Percentiles rank a stretch among this genome's conserved stretches.
phyloP scores from a whole-genome alignment of 176 grass and related monocot genomes.

The Carex cristatella region DNA sequence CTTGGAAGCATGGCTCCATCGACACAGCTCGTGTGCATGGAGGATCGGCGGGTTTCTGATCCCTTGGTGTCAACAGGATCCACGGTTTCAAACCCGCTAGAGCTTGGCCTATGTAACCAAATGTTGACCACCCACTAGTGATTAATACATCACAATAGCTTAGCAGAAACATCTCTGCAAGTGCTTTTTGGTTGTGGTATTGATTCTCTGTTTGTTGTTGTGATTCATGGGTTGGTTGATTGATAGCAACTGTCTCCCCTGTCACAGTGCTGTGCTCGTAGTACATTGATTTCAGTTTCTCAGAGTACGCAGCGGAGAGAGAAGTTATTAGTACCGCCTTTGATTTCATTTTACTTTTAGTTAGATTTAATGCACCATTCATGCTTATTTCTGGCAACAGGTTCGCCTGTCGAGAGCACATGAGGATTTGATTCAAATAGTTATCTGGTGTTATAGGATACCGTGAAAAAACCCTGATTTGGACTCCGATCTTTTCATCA shows the following conservation, averaged over 20 bases:
- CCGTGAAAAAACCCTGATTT: slow-evolving; percentile 29
- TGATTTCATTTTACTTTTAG: slow-evolving; percentile 10
- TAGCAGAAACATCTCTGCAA: slow-evolving; percentile 55
- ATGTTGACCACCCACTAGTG: slow-evolving; percentile 43
- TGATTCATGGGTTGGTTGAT: slow-evolving; percentile 25
- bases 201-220: slow-evolving; percentile 26
- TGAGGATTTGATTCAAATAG: slow-evolving; percentile 38
- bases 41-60: slow-evolving; percentile 22
- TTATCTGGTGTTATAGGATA: slow-evolving; percentile 29
- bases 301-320: slow-evolving; percentile 21
- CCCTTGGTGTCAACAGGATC: slow-evolving; percentile 33
- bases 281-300: slow-evolving; percentile 50
- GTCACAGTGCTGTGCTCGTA: slow-evolving; percentile 39
- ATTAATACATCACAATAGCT: slow-evolving; percentile 61
- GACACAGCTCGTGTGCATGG: slow-evolving; percentile 48
- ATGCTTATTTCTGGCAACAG: slow-evolving; percentile 42
- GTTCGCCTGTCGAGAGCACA: slow-evolving; percentile 40
- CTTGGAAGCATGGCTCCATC: slow-evolving; percentile 73
- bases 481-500: slow-evolving; percentile 41
- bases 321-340: slow-evolving; percentile 50
- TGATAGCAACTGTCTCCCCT: slow-evolving; percentile 37
- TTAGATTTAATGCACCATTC: background rate
- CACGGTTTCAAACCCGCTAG: slow-evolving; percentile 51
- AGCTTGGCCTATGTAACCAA: slow-evolving; percentile 47
- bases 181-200: slow-evolving; percentile 29